Conservation (phyloP, 2,329 filamentous ascomycete species). For the Sporothrix sp. region DNA sequence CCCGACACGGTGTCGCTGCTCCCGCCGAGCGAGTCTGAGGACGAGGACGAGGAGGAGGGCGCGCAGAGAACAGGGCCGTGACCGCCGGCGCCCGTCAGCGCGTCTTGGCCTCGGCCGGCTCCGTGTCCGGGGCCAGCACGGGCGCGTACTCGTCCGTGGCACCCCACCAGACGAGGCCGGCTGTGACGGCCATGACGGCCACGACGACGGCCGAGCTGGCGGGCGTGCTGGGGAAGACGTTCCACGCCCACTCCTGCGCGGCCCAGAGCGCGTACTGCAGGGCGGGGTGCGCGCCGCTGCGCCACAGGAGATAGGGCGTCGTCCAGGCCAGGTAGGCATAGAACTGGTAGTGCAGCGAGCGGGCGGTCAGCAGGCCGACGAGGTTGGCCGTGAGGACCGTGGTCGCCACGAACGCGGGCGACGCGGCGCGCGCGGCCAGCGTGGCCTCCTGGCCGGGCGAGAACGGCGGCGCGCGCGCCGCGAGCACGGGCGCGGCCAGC, state of each 20-base stretch:
- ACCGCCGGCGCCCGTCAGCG: not conserved
- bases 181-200: constrained; percentile 55
- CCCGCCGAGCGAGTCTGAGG: constrained; percentile 72
- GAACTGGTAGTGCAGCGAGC: constrained; percentile 91
- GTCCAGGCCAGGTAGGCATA: constrained; percentile 87
- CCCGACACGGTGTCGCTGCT: constrained; percentile 74
- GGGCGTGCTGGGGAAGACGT: constrained; percentile 72
- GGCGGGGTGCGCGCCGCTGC: constrained; percentile 57
- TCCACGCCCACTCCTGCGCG: constrained; percentile 87
- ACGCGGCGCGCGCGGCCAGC: constrained; percentile 50
- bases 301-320: constrained; percentile 80
- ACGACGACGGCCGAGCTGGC: constrained; percentile 55
- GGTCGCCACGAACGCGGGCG: constrained; percentile 64
- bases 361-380: constrained; percentile 74
- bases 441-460: constrained; percentile 40
- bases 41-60: constrained; percentile 38
- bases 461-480: constrained; percentile 17
- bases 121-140: constrained; percentile 14
- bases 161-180: constrained; percentile 52
- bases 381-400: constrained; percentile 66
- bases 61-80: not conserved
- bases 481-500: constrained; percentile 10
- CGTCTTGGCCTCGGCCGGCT: constrained; percentile 17
- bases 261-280: constrained; percentile 61
- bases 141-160: constrained; percentile 34